Base-by-base conservation (phyloP, 257 asterid genomes). In the Scutellaria barbata region DNA sequence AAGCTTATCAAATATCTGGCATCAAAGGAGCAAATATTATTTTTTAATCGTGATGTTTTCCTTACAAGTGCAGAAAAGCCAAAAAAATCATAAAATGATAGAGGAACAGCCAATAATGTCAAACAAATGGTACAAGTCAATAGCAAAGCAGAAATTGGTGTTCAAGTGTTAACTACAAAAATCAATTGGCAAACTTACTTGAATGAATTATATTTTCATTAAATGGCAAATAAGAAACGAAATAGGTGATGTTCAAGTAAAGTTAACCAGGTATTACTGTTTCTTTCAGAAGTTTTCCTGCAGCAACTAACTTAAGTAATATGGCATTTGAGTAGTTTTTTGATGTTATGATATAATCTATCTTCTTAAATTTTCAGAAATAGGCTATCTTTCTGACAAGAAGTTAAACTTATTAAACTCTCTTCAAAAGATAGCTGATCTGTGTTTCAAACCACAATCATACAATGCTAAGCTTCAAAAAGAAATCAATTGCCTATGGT, bases 1-100 rank as follows among this genome's bases (percentile, higher is more conserved):
- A 60, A 92, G 80, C 79, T 82, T 95, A 88, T 95, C 99, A 82
- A 95, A 95, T 82, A 95, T 84, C 99, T 95, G 97, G 61, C 78
- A 82, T 50, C 54, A 63, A 80, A 65, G 63, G 51, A 59, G 74
- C 41, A 71, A 25, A 8, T 40, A 22, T 42, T 59, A 52, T 57
- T 46, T 74, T 10, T 47, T 11, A 9, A 63, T 55, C 55, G 45
- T 35, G 37, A 30, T 53, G 33, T n/a, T 16, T 30, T 43, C 18
- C 10, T 56, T 40, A 53, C 14, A 17, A 16, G 30, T 41, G 65
- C 41, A 66, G 17, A 33, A 8, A 11, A 41, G 51, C 11, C 30
- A 69, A 22, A 13, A 70, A 45, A n/a, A 14, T 13, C 55, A 69
- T 43, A 18, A 53, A 25, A 52, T 43, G 56, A 35, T 43, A 61